A percentile compares a stretch with the other conserved stretches of the same genome.
phyloP scores from a whole-genome alignment of 148 eudicot genomes.

The Heliosperma pusillum region DNA sequence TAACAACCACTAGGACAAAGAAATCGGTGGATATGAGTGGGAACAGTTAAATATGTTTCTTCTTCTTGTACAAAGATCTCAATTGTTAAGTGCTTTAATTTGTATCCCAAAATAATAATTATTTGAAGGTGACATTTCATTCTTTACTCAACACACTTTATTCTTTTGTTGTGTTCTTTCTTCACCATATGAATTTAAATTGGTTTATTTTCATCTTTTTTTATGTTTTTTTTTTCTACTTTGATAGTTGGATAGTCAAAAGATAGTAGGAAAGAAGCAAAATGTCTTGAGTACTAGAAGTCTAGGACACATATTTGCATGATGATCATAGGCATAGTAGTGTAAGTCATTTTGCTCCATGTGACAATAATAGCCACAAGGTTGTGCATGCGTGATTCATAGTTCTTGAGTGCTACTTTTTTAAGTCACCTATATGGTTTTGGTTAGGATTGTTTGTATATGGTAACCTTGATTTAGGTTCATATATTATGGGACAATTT shows the following conservation, averaged over 20 bases:
- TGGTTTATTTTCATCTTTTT: neutral
- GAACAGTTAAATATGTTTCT: slow-evolving; percentile 13
- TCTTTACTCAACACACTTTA: neutral
- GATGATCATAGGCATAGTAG: slow-evolving; percentile 11
- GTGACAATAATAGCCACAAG: slow-evolving; percentile 17
- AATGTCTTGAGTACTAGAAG: neutral
- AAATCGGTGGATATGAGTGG: slow-evolving; percentile 31
- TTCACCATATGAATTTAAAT: neutral
- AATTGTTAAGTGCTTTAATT: slow-evolving; percentile 16
- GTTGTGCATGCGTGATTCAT: slow-evolving; percentile 27
- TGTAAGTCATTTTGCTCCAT: slow-evolving; percentile 20
- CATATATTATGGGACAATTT: neutral
- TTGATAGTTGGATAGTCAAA: slow-evolving; percentile 39
- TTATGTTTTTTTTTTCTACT: neutral
- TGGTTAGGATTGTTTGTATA: neutral
- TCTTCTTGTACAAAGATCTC: slow-evolving; percentile 4
- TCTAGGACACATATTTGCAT: slow-evolving; percentile 20
- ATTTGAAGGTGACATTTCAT: slow-evolving; percentile 32
- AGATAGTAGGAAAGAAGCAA: slow-evolving; percentile 26
- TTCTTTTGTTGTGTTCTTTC: neutral
- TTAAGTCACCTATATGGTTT: neutral
- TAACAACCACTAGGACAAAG: slow-evolving; percentile 41
- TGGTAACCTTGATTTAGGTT: neutral
- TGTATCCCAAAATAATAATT: slow-evolving; percentile 7
- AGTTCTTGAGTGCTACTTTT: slow-evolving; percentile 6